Conservation (phyloP, 176 grass and related monocot genomes). For the Cocos nucifera region DNA sequence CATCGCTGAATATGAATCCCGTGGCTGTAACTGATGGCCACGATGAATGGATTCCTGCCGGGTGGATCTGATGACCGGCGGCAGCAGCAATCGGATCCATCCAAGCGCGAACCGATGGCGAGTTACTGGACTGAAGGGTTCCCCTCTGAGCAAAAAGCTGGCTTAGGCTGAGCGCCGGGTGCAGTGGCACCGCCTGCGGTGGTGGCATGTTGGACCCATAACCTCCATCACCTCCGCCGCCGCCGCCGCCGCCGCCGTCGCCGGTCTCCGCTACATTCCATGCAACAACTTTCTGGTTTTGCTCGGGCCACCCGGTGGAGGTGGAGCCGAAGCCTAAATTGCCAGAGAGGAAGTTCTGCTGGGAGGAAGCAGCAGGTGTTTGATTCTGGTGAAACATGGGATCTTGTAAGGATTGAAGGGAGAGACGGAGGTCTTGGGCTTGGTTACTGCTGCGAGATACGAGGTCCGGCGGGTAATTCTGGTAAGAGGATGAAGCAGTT, state of each 20-base stretch:
- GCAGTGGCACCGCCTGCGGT: background rate
- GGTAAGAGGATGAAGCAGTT: background rate
- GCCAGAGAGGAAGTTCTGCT: background rate
- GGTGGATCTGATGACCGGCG: too few relatives aligned
- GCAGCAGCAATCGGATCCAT: background rate
- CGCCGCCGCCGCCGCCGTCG: background rate
- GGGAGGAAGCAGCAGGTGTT: background rate
- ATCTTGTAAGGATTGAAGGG: slow-evolving; percentile 7
- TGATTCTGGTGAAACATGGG: slow-evolving; percentile 2
- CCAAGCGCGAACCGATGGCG: background rate
- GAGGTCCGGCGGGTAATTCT: background rate
- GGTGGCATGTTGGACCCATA: background rate
- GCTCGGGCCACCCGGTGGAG: background rate
- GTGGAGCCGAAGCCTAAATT: background rate
- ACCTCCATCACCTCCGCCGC: background rate
- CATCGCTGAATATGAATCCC: background rate
- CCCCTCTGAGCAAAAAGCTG: slow-evolving; percentile 9
- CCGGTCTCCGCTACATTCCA: background rate
- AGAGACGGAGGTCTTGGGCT: slow-evolving; percentile 5
- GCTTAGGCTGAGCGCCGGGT: background rate
- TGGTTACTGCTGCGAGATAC: background rate
- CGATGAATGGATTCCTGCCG: background rate
- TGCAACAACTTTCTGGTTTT: background rate
- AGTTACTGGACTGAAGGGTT: slow-evolving; percentile 16
- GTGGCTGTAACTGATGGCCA: background rate